phyloP scores from a whole-genome alignment of 305 asterid genomes.

The Withania somnifera region DNA sequence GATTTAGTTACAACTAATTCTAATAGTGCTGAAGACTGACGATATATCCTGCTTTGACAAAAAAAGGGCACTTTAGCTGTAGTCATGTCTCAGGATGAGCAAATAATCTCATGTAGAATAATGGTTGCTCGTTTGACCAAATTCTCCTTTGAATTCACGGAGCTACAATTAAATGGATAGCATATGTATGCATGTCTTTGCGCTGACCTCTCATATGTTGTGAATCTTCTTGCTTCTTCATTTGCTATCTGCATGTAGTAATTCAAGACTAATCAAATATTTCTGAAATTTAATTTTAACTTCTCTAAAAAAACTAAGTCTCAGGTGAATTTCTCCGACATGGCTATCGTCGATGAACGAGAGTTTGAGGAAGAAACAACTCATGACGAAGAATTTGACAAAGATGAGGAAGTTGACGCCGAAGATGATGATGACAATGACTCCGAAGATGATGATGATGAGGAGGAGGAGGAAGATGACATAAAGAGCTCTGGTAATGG shows the following conservation, averaged over 20 bases:
- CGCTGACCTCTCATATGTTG: not conserved
- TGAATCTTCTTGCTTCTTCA: not conserved
- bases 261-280: not conserved
- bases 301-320: slow-evolving; percentile 5
- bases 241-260: not conserved
- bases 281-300: slow-evolving; percentile 1
- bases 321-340: not conserved
- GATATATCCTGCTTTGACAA: not conserved
- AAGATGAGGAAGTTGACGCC: slow-evolving; percentile 9
- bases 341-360: slow-evolving; percentile 48
- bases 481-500: slow-evolving; percentile 24
- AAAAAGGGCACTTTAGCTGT: not conserved
- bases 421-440: slow-evolving; percentile 14
- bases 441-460: slow-evolving; percentile 7
- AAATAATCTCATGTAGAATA: not conserved
- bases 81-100: not conserved
- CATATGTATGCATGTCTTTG: not conserved
- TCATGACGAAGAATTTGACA: slow-evolving; percentile 14
- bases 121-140: not conserved
- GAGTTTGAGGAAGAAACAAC: slow-evolving; percentile 33
- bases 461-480: slow-evolving; percentile 30
- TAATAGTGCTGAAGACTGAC: not conserved
- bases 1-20: not conserved
- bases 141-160: not conserved
- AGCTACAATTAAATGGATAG: not conserved